Evolutionary conservation across 116 monocot genomes (phyloP).

Genomic region (Thalassia testudinum): DNA sequence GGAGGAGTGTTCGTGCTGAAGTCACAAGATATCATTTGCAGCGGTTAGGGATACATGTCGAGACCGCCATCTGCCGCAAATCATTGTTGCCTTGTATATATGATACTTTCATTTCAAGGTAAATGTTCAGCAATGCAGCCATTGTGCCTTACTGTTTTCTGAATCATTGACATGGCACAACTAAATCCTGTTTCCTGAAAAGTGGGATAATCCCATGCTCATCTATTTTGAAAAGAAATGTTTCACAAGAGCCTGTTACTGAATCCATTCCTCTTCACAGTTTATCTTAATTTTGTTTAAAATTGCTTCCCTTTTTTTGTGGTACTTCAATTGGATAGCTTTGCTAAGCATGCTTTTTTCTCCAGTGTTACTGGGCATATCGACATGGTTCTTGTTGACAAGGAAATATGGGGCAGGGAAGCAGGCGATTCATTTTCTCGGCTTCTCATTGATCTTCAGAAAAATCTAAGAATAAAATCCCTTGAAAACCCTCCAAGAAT

Average conservation of each 20-base stretch:
- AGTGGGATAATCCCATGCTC: too few species aligned
- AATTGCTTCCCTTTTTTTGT: too few species aligned
- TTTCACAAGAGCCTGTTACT: too few species aligned
- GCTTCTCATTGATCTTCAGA: constrained; percentile 19
- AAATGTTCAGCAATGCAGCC: neutral
- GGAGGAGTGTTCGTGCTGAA: constrained; percentile 44
- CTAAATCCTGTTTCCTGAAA: too few species aligned
- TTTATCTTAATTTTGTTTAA: too few species aligned
- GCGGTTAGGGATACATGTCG: constrained; percentile 56
- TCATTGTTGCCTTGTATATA: constrained; percentile 27
- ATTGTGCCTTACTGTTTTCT: too few species aligned
- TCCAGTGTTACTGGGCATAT: constrained; percentile 21
- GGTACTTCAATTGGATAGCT: neutral
- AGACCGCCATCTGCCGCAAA: constrained; percentile 19
- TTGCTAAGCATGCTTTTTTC: neutral
- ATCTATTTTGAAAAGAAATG: too few species aligned
- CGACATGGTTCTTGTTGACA: constrained; percentile 66
- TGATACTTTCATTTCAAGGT: constrained; percentile 46
- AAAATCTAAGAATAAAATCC: constrained; percentile 16
- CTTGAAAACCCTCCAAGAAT: constrained; percentile 38
- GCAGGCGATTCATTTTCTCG: constrained; percentile 29
- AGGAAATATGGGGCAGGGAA: constrained; percentile 45
- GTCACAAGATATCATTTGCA: constrained; percentile 61
- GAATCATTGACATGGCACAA: too few species aligned
- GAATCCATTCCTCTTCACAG: too few species aligned